These are phyloP conservation scores for Auricularia cornea DNA, from an alignment of 768 basidiomycete genomes.

Conservation along the genomic window DNA sequence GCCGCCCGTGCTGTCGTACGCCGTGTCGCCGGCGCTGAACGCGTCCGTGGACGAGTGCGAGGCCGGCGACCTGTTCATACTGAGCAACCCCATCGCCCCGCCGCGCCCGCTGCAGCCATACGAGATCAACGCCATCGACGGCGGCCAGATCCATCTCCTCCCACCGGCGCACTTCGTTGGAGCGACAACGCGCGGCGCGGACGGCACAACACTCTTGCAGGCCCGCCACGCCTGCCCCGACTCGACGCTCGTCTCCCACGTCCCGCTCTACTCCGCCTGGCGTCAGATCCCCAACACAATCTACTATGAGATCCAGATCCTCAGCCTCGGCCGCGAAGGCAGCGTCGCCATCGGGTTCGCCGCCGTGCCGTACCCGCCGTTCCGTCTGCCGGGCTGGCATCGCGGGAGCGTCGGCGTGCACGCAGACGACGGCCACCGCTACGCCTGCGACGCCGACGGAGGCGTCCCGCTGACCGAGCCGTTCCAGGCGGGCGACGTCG, in stretches of 20 bases:
- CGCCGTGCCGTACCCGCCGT: slow-evolving; percentile 72
- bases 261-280: not conserved
- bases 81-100: not conserved
- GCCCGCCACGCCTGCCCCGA: not conserved
- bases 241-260: not conserved
- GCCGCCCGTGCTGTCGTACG: not conserved
- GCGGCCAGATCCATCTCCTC: not conserved
- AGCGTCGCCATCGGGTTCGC: not conserved
- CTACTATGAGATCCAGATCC: not conserved
- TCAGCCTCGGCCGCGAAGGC: not conserved
- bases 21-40: not conserved
- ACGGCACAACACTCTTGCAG: not conserved
- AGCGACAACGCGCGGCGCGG: not conserved
- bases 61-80: not conserved
- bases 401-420: slow-evolving; percentile 30
- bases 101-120: not conserved
- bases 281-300: not conserved
- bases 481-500: slow-evolving; percentile 88
- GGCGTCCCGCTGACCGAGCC: slow-evolving; percentile 97
- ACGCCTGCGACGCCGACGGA: slow-evolving; percentile 59
- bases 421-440: slow-evolving; percentile 1
- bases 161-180: not conserved
- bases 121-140: not conserved
- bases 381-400: slow-evolving; percentile 69
- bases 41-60: not conserved